A percentile compares a stretch with the other conserved stretches of the same genome.
These are phyloP conservation scores for Gossypium anomalum DNA, from an alignment of 345 rosid species.

Conservation along the genomic window DNA sequence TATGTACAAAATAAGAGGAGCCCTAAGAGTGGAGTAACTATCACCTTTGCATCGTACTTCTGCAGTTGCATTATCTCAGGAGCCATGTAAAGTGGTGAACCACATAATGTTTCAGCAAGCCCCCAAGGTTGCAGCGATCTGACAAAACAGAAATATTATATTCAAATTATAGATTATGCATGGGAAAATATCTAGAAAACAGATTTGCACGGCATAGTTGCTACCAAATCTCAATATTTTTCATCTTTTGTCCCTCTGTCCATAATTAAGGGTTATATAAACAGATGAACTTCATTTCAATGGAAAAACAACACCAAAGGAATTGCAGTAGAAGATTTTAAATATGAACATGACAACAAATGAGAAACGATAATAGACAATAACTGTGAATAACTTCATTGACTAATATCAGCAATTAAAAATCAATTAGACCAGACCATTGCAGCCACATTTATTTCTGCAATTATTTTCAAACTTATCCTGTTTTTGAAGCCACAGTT, in stretches of 20 bases:
- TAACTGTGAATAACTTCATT: not conserved
- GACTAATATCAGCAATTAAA: not conserved
- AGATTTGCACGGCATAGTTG: not conserved
- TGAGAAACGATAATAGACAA: not conserved
- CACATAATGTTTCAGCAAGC: slow-evolving; percentile 96
- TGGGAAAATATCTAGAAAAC: slow-evolving; percentile 16
- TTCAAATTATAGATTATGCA: slow-evolving; percentile 10
- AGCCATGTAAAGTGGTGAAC: slow-evolving; percentile 99
- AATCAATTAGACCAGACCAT: not conserved
- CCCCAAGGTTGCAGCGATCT: slow-evolving; percentile 90
- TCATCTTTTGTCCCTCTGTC: not conserved
- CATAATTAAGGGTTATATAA: not conserved
- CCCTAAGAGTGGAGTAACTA: slow-evolving; percentile 14
- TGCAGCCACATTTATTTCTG: not conserved
- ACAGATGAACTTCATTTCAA: not conserved
- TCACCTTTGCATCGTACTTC: slow-evolving; percentile 97
- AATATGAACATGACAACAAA: not conserved
- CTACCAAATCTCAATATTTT: not conserved
- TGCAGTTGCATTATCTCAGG: slow-evolving; percentile 99
- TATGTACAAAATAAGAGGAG: not conserved
- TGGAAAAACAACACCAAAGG: not conserved
- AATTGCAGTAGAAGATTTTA: not conserved
- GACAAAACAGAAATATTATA: slow-evolving; percentile 22
- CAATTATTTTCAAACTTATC: not conserved
- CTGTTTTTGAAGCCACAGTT: not conserved